Percentiles rank a stretch among this genome's conserved stretches.
Conservation (phyloP, 2,329 filamentous ascomycete genomes). For the Stenocarpella maydis region DNA sequence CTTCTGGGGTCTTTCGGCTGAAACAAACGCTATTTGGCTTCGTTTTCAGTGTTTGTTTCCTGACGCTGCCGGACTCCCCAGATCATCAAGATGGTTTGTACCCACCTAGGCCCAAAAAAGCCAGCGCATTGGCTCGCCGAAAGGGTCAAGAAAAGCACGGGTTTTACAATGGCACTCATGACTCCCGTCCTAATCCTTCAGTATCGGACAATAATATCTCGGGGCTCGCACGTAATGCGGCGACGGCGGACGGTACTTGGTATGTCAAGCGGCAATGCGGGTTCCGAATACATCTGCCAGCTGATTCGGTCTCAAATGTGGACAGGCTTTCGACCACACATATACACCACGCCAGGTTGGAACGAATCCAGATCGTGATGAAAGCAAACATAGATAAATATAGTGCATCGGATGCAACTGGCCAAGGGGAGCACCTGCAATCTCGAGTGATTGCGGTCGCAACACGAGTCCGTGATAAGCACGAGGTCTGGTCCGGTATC, state of each 20-base stretch:
- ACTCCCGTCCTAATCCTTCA: background rate
- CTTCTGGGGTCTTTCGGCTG: background rate
- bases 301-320: background rate
- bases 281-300: no score
- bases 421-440: background rate
- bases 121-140: background rate
- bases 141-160: background rate
- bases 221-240: background rate
- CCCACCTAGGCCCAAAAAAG: background rate
- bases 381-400: background rate
- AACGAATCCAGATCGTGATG: background rate
- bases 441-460: background rate
- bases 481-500: background rate
- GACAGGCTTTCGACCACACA: background rate
- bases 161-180: no score
- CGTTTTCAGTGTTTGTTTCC: slow-evolving; percentile 2
- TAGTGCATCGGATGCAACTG: background rate
- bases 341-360: no score
- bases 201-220: background rate
- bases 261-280: background rate
- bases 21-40: slow-evolving; percentile 13
- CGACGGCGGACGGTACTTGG: no score
- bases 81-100: background rate
- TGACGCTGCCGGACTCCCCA: slow-evolving; percentile 1
- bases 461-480: no score